Percentiles rank a stretch among this genome's conserved stretches.
Conservation (phyloP, 345 rosid species). For the Citrus cavaleriei region DNA sequence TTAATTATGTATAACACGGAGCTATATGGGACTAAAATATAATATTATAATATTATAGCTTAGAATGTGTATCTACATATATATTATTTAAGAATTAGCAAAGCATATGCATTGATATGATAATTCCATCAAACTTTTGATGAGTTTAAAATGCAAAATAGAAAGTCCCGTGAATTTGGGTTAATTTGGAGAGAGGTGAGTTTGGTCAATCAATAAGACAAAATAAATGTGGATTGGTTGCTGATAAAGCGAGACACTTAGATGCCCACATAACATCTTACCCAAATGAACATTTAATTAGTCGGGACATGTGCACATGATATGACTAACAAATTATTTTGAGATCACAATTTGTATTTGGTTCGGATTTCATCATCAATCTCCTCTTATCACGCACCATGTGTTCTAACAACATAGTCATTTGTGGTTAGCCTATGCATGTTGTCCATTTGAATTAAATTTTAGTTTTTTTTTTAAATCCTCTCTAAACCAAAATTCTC, state of each 20-base stretch:
- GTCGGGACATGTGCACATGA: conserved; percentile 27
- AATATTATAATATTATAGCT: conserved; percentile 8
- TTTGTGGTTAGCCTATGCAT: neutral
- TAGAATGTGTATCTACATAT: conserved; percentile 15
- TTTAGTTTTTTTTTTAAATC: neutral
- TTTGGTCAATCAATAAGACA: conserved; percentile 45
- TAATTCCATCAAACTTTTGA: conserved; percentile 6
- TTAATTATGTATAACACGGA: conserved; percentile 18
- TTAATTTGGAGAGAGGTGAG: neutral
- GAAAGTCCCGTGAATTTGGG: conserved; percentile 27
- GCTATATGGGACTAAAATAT: neutral
- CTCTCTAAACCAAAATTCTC: too few relatives aligned
- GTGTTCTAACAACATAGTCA: neutral
- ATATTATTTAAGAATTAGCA: neutral
- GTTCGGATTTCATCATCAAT: neutral
- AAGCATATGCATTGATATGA: conserved; percentile 1
- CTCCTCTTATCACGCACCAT: neutral
- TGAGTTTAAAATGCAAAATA: neutral
- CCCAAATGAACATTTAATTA: conserved; percentile 8
- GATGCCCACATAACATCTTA: conserved; percentile 30
- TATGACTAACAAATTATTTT: conserved; percentile 2
- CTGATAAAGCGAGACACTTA: conserved; percentile 30
- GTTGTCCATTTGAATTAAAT: neutral
- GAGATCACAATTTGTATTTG: neutral
- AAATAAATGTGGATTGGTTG: conserved; percentile 35